Conservation (phyloP, 2,329 filamentous ascomycete species). For the Ceratocystis smalleyi region DNA sequence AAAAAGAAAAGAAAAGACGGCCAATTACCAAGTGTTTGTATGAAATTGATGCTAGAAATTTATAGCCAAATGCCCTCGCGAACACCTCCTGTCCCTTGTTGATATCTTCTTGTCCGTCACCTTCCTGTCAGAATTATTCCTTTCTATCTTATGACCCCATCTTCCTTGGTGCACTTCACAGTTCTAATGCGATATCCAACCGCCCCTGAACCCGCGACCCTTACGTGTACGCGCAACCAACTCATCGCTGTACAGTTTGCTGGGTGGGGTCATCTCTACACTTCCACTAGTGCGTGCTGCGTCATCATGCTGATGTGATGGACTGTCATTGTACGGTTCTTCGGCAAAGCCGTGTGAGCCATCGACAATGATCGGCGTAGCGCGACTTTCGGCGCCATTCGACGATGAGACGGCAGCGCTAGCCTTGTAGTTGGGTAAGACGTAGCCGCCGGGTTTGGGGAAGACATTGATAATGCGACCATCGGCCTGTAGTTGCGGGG, state of each 20-base stretch:
- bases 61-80: not conserved
- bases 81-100: not conserved
- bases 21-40: too few relatives aligned
- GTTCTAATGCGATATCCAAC: not conserved
- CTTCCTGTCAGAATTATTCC: not conserved
- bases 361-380: constrained; percentile 29
- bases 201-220: constrained; percentile 18
- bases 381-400: constrained; percentile 22
- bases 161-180: not conserved
- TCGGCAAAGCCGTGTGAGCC: constrained; percentile 40
- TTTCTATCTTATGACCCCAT: not conserved
- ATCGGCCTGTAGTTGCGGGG: constrained; percentile 41
- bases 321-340: constrained; percentile 25
- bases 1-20: not conserved
- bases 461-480: constrained; percentile 60
- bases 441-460: constrained; percentile 39
- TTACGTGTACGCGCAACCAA: constrained; percentile 23
- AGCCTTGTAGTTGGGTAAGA: constrained; percentile 20
- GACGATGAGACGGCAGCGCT: constrained; percentile 19
- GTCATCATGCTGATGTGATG: constrained; percentile 5
- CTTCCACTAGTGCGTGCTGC: not conserved
- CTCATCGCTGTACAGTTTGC: constrained; percentile 39
- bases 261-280: constrained; percentile 3
- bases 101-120: too few relatives aligned
- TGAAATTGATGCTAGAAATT: not conserved